A percentile compares a stretch with the other conserved stretches of the same genome.
Conservation (phyloP, 2,329 filamentous ascomycete genomes). For the Phialophora verrucosa region DNA sequence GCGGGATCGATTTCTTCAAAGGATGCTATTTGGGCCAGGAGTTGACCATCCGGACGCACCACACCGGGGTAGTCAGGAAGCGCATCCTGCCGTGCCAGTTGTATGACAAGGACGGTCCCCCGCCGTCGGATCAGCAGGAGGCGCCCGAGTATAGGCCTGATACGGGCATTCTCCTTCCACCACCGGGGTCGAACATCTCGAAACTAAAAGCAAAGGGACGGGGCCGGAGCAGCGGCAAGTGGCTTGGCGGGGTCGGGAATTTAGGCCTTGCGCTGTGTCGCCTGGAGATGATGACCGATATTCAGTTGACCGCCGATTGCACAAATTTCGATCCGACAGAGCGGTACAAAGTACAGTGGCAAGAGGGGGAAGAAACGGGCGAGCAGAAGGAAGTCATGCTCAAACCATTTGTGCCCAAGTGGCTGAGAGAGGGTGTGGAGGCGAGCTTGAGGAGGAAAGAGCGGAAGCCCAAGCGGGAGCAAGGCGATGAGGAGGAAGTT, state of each 20-base stretch:
- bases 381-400: conserved; percentile 59
- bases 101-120: conserved; percentile 59
- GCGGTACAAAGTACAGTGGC: conserved; percentile 66
- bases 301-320: conserved; percentile 71
- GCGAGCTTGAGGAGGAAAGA: conserved; percentile 37
- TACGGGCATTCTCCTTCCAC: conserved; percentile 41
- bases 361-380: conserved; percentile 42
- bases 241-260: conserved; percentile 79
- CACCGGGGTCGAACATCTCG: conserved; percentile 59
- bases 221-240: conserved; percentile 78
- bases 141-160: conserved; percentile 47
- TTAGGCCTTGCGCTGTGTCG: conserved; percentile 85
- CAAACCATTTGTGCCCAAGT: conserved; percentile 83
- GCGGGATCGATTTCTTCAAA: conserved; percentile 89
- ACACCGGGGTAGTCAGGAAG: conserved; percentile 92
- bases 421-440: conserved; percentile 59
- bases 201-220: conserved; percentile 54
- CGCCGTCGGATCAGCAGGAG: conserved; percentile 52
- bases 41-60: conserved; percentile 91
- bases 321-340: conserved; percentile 64
- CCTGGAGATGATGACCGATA: conserved; percentile 86
- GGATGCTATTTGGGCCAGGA: conserved; percentile 98
- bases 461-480: conserved; percentile 30
- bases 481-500: conserved; percentile 36
- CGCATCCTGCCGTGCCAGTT: conserved; percentile 80